These are phyloP conservation scores for Endoconidiophora laricicola DNA, from an alignment of 2,329 filamentous ascomycete genomes.

Conservation along the genomic window DNA sequence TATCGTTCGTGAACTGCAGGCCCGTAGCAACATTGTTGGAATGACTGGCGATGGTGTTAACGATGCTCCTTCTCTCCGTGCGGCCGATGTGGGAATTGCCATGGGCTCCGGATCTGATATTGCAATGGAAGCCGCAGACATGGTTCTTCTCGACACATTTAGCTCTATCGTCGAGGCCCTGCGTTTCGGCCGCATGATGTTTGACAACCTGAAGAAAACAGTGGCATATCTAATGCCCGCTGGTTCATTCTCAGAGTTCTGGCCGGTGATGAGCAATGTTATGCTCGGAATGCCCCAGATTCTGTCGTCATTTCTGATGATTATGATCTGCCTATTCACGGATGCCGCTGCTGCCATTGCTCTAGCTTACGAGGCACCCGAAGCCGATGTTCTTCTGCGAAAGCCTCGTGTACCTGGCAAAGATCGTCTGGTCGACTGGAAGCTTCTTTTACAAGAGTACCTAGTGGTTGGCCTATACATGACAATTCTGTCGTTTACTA, in stretches of 20 bases:
- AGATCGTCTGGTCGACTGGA: conserved; percentile 57
- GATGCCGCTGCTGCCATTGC: conserved; percentile 56
- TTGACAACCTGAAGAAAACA: conserved; percentile 99
- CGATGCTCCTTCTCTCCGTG: conserved; percentile 92
- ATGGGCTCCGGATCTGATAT: conserved; percentile 98
- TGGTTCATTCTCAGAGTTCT: conserved; percentile 87
- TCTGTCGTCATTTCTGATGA: conserved; percentile 85
- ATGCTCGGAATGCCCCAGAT: conserved; percentile 98
- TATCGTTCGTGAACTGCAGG: conserved; percentile 89
- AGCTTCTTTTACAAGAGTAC: conserved; percentile 57
- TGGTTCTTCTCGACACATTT: conserved; percentile 97
- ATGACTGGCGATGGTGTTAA: conserved; percentile 99
- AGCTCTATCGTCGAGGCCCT: conserved; percentile 97
- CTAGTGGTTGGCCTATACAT: conserved; percentile 57
- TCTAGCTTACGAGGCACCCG: conserved; percentile 60
- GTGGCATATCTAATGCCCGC: conserved; percentile 98
- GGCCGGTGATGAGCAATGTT: conserved; percentile 95
- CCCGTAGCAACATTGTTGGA: conserved; percentile 81
- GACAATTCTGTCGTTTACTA: conserved; percentile 94
- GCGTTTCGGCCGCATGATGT: conserved; percentile 93
- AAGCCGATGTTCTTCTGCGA: conserved; percentile 56
- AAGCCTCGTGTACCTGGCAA: conserved; percentile 51
- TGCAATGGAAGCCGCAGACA: conserved; percentile 88
- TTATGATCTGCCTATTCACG: conserved; percentile 98
- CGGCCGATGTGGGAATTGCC: conserved; percentile 94